Evolutionary conservation across 2,329 filamentous ascomycete species (phyloP).

Genomic region (Diaporthe sp.): DNA sequence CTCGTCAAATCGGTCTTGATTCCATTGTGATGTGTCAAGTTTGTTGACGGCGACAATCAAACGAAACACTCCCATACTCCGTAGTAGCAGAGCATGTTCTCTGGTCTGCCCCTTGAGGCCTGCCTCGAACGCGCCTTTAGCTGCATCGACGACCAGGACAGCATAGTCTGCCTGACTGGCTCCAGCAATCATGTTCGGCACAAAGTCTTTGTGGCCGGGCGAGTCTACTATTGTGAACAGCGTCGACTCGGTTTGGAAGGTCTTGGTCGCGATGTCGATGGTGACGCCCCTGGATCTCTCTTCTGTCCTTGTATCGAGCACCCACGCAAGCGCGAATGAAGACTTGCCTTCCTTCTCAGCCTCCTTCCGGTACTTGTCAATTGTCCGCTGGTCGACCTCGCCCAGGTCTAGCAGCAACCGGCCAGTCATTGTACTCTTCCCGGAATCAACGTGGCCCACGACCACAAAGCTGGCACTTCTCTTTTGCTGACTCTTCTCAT

Average conservation of each 20-base stretch:
- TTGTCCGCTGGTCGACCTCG: slow-evolving; percentile 87
- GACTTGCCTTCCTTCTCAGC: slow-evolving; percentile 93
- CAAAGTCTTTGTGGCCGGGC: slow-evolving; percentile 94
- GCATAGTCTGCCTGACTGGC: slow-evolving; percentile 97
- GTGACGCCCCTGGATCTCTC: slow-evolving; percentile 93
- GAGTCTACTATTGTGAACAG: slow-evolving; percentile 96
- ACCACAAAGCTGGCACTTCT: slow-evolving; percentile 92
- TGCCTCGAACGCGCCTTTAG: slow-evolving; percentile 91
- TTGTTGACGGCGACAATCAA: slow-evolving; percentile 96
- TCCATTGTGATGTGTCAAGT: slow-evolving; percentile 90
- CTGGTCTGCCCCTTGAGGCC: slow-evolving; percentile 94
- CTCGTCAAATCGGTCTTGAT: slow-evolving; percentile 83
- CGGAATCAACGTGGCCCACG: slow-evolving; percentile 97
- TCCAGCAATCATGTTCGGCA: slow-evolving; percentile 99
- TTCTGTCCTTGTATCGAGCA: slow-evolving; percentile 92
- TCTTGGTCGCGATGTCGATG: slow-evolving; percentile 95
- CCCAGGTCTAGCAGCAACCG: slow-evolving; percentile 91
- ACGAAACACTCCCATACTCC: slow-evolving; percentile 90
- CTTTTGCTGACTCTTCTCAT: slow-evolving; percentile 81
- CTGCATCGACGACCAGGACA: slow-evolving; percentile 92
- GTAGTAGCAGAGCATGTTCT: slow-evolving; percentile 90
- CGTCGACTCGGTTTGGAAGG: slow-evolving; percentile 90
- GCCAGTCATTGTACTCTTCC: slow-evolving; percentile 98
- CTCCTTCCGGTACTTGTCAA: slow-evolving; percentile 90
- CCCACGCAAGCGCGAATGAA: slow-evolving; percentile 97